Conservation (phyloP, 805 yeast species). For the Gaillardinia entomophila region DNA sequence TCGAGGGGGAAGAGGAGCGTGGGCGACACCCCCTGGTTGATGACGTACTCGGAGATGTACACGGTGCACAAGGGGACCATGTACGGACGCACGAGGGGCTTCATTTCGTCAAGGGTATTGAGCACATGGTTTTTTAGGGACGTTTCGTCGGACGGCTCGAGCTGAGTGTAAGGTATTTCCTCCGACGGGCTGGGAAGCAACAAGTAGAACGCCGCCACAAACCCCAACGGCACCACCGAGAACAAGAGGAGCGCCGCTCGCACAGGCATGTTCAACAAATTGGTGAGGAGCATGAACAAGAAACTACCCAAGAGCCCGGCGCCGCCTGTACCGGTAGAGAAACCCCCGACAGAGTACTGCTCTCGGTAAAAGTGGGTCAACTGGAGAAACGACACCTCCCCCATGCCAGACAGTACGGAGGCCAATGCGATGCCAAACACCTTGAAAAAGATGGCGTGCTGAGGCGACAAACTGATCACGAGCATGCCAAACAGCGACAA, state of each 20-base stretch:
- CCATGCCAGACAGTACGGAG: slow-evolving; percentile 80
- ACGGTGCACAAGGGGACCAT: slow-evolving; percentile 84
- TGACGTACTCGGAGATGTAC: slow-evolving; percentile 78
- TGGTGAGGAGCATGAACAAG: slow-evolving; percentile 63
- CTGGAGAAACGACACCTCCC: slow-evolving; percentile 85
- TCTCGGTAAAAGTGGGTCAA: slow-evolving; percentile 71
- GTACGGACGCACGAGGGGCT: slow-evolving; percentile 51
- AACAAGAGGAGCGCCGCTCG: slow-evolving; percentile 52
- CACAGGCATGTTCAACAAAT: slow-evolving; percentile 55
- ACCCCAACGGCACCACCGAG: slow-evolving; percentile 47
- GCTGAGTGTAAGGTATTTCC: slow-evolving; percentile 1
- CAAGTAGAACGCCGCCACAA: slow-evolving; percentile 26
- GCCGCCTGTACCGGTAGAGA: slow-evolving; percentile 94
- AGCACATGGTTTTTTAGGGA: slow-evolving; percentile 9
- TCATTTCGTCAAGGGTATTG: slow-evolving; percentile 21
- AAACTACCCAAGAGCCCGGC: slow-evolving; percentile 89
- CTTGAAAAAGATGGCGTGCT: slow-evolving; percentile 29
- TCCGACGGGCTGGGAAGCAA: slow-evolving; percentile 17
- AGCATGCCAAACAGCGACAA: slow-evolving; percentile 74
- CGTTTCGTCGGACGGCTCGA: not conserved
- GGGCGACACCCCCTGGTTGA: slow-evolving; percentile 90
- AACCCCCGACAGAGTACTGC: slow-evolving; percentile 65
- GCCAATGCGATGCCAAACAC: slow-evolving; percentile 74
- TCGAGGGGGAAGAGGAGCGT: slow-evolving; percentile 75
- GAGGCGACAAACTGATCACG: slow-evolving; percentile 41